A percentile compares a stretch with the other conserved stretches of the same genome.
These are phyloP conservation scores for Rachicladosporium sp. DNA, from an alignment of 2,329 filamentous ascomycete genomes.

Conservation along the genomic window DNA sequence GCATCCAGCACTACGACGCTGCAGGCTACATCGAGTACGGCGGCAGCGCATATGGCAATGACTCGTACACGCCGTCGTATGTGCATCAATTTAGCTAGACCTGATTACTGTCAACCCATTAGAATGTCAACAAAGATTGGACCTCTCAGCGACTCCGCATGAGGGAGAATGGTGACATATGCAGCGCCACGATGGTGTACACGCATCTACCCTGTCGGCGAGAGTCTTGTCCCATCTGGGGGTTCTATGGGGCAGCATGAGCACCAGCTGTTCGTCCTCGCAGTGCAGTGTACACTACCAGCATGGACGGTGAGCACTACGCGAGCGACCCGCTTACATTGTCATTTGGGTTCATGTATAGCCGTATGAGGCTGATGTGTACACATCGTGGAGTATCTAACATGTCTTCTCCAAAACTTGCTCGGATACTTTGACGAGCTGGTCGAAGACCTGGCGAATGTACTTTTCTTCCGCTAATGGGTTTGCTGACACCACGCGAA, in stretches of 20 bases:
- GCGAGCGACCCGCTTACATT: no score
- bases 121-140: constrained; percentile 7
- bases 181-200: no score
- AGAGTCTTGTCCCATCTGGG: no score
- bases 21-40: constrained; percentile 34
- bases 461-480: constrained; percentile 58
- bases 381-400: background rate
- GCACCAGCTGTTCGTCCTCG: no score
- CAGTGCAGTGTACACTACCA: no score
- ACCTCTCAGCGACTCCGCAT: background rate
- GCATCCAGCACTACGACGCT: constrained; percentile 20
- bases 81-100: constrained; percentile 11
- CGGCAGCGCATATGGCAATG: constrained; percentile 31
- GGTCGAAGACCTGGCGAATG: constrained; percentile 60
- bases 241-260: no score
- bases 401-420: constrained; percentile 29
- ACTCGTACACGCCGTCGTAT: constrained; percentile 9
- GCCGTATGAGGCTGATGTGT: no score
- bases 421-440: constrained; percentile 54
- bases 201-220: no score
- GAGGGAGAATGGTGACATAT: background rate
- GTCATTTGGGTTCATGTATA: no score
- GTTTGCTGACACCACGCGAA: constrained; percentile 68
- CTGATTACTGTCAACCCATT: no score
- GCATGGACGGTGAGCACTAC: no score